phyloP scores from a whole-genome alignment of 768 basidiomycete species.

The Hericium coralloides region DNA sequence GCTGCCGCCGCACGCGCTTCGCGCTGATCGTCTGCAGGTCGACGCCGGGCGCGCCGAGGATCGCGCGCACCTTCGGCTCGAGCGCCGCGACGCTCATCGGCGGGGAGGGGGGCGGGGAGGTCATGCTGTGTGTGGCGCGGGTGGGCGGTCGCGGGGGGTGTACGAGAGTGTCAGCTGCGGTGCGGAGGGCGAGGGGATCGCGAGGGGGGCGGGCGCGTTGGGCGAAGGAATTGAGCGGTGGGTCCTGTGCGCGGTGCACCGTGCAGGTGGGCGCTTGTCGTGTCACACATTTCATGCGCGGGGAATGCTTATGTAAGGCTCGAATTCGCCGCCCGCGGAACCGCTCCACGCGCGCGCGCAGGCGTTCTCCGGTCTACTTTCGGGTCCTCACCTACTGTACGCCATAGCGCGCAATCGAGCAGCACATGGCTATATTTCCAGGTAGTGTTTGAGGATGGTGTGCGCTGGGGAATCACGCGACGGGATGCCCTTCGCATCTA shows the following conservation, averaged over 20 bases:
- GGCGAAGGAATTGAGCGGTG: background rate
- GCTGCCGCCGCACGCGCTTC: conserved; percentile 77
- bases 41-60: conserved; percentile 68
- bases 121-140: background rate
- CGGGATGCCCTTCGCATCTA: background rate
- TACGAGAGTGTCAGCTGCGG: background rate
- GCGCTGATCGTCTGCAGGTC: conserved; percentile 79
- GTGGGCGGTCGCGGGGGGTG: background rate
- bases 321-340: too few relatives aligned
- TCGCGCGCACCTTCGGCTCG: conserved; percentile 53
- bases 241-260: background rate
- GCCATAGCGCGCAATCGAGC: too few relatives aligned
- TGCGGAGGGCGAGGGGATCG: background rate
- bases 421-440: too few relatives aligned
- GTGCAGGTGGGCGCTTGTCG: too few relatives aligned
- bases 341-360: too few relatives aligned
- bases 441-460: too few relatives aligned
- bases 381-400: background rate
- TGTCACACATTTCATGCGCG: too few relatives aligned
- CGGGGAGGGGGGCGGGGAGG: background rate
- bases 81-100: conserved; percentile 32
- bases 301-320: too few relatives aligned
- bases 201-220: background rate
- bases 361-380: too few relatives aligned
- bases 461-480: background rate